Conservation (phyloP, 2,329 filamentous ascomycete genomes). For the Alternaria sp. region DNA sequence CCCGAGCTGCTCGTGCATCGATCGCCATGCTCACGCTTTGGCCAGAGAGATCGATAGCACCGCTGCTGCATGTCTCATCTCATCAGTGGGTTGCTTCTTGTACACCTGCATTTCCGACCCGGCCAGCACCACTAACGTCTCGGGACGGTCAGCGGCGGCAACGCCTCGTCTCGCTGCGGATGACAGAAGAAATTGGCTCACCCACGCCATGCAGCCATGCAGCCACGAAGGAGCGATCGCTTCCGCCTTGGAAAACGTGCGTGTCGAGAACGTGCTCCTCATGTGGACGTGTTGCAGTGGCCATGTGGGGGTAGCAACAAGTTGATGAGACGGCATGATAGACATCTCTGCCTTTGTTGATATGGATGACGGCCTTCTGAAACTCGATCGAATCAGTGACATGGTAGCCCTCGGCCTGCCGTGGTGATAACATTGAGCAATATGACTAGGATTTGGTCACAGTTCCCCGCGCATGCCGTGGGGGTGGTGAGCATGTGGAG, state of each 20-base stretch:
- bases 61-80: neutral
- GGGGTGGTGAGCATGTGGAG: conserved; percentile 6
- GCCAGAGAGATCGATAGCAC: conserved; percentile 1
- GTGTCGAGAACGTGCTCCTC: conserved; percentile 9
- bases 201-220: conserved; percentile 19
- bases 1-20: neutral
- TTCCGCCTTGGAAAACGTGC: conserved; percentile 18
- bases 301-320: conserved; percentile 15
- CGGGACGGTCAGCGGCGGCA: conserved; percentile 25
- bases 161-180: conserved; percentile 20
- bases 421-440: conserved; percentile 1
- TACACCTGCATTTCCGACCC: conserved; percentile 1
- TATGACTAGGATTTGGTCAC: conserved; percentile 7
- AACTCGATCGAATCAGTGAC: conserved; percentile 9
- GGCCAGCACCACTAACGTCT: conserved; percentile 17
- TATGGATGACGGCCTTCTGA: conserved; percentile 3
- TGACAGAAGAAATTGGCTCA: conserved; percentile 15
- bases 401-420: conserved; percentile 4
- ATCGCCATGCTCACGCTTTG: conserved; percentile 11
- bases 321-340: conserved; percentile 3
- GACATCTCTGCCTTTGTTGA: neutral
- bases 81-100: conserved; percentile 7
- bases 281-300: conserved; percentile 3
- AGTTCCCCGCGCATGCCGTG: conserved; percentile 12
- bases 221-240: conserved; percentile 14